Evolutionary conservation across 208 protist species (phyloP), one percentile per base, ranked within the genome.

Genomic region (Wallacemonas sp.): DNA sequence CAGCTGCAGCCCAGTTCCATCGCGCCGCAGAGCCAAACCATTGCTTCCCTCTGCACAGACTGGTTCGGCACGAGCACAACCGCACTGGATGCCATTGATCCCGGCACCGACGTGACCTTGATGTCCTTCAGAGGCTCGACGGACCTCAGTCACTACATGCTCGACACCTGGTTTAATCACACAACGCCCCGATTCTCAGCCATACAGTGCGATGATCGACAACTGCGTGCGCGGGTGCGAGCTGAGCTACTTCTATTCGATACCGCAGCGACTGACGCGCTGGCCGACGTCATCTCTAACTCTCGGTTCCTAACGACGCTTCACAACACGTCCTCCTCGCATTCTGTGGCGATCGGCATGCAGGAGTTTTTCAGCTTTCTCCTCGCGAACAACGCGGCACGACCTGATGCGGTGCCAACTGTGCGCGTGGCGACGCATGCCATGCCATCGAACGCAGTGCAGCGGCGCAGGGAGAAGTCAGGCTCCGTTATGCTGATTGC

Each of bases 121-220:
- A 50, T 66, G 37, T n/a, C 65, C 63, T 81, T 78, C 45, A 42
- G 15, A 38, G 42, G 39, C 27, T 63, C 61, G 2, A 26, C 24
- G 13, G 68, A 75, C 33, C 38, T 76, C 53, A 55, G 63, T 8
- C 21, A 37, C 17, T 59, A 77, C 62, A 53, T 83, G 52, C 68
- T 76, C 34, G 72, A 78, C 54, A 74, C 73, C 15, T 84, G 73
- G 71, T 66, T 59, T 39, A 50, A 29, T 3, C 79, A 85, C 62
- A 26, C 34, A 12, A 9, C 21, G 13, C 37, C 27, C 8, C 70
- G 79, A 42, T 81, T 70, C 48, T 55, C 62, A 24, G 66, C 64
- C 32, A 48, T 78, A 50, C 68, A 77, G 53, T 81, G 79, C 42
- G 36, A 46, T 6, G 75, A 81, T 62, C 24, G 32, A 21, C 0